Evolutionary conservation across 2,329 filamentous ascomycete species (phyloP), one percentile per base, ranked within the genome.

Genomic region (Monosporascus sp.): DNA sequence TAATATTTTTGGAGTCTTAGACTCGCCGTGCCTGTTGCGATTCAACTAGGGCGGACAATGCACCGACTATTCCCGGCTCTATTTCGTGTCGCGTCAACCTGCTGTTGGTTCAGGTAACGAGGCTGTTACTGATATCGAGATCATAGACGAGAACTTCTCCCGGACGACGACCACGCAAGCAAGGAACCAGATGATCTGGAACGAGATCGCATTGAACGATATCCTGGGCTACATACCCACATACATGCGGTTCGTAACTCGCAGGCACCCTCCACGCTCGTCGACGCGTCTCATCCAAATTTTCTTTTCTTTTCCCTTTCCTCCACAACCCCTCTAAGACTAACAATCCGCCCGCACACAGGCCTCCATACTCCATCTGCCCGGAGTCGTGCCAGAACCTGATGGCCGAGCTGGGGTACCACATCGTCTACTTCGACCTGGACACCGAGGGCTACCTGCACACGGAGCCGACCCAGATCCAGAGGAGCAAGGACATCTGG

Each of bases 401-500:
- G 50, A 47, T 69, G 45, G 61, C 60, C 20, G 59, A 55, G 46
- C 58, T 68, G 9, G 67, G 67, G 22, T 69, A 69, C 26, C 67
- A 68, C 54, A 63, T 54, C 11, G 47, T 63, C 37, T 68, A 68
- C 55, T 69, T 68, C 52, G 64, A 67, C 52, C 49, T 69, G 9
- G 67, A 69, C 52, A 69, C 66, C 1, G 65, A 69, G 49, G 66
- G 67, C 26, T 68, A 68, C 52, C 58, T 68, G 11, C 58, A 68
- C 48, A 62, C 68, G 44, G 62, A 64, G 51, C 54, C 67, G 2
- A 57, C 24, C 1, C 43, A 63, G 52, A 76, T 75, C 52, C 62
- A 70, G 49, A 56, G 48, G 14, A 69, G 66, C 60, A 71, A 71
- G 54, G 63, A 70, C 48, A 70, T 71, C 51, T 71, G 68, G 68